These are phyloP conservation scores for Fraxinus latifolia DNA, from an alignment of 305 asterid genomes.

Conservation along the genomic window DNA sequence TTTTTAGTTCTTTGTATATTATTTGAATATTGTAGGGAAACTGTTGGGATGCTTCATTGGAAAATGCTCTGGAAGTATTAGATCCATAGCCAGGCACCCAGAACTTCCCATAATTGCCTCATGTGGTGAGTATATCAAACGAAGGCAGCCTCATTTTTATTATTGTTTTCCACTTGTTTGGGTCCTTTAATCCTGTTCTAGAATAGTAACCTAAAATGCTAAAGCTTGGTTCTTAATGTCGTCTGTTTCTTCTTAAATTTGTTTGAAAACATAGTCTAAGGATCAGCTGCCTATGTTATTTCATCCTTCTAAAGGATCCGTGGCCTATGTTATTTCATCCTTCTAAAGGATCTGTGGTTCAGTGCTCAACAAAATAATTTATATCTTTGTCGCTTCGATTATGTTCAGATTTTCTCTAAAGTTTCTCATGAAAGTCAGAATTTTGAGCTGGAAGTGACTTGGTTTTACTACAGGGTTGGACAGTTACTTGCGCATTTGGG, in stretches of 20 bases:
- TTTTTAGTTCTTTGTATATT: neutral
- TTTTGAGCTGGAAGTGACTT: conserved; percentile 23
- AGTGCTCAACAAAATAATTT: neutral
- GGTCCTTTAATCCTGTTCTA: neutral
- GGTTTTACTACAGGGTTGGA: conserved; percentile 62
- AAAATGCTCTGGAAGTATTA: conserved; percentile 67
- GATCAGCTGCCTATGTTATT: neutral
- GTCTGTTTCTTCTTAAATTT: neutral
- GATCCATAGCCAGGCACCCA: conserved; percentile 58
- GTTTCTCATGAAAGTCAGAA: neutral
- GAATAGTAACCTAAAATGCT: conserved; percentile 1
- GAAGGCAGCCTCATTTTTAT: neutral
- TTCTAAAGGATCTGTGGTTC: neutral
- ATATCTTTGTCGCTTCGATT: neutral
- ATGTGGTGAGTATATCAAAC: conserved; percentile 58
- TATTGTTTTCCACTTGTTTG: neutral
- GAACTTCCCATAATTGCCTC: conserved; percentile 73
- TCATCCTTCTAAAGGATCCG: neutral
- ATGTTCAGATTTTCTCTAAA: neutral
- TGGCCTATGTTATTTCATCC: neutral
- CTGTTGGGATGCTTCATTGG: conserved; percentile 84
- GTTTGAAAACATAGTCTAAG: neutral
- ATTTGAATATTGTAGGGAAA: conserved; percentile 49
- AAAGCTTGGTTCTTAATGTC: neutral
- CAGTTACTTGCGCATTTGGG: conserved; percentile 88